Base-by-base conservation (phyloP, 768 basidiomycete species). In the Boletus pseudo-olivaceus region DNA sequence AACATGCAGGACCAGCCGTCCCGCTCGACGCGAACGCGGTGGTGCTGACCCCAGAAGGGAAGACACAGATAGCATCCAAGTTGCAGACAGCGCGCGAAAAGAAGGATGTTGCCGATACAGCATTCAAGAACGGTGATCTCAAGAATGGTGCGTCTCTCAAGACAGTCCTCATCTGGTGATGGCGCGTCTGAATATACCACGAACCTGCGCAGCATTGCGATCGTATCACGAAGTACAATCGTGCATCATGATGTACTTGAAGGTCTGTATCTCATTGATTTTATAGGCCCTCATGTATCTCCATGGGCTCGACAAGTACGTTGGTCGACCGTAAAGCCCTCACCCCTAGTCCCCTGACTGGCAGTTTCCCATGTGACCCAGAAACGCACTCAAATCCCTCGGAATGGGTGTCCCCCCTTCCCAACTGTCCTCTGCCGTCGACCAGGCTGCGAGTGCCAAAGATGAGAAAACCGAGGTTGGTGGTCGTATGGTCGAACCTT, bases 301-400 rank as follows among this genome's bases (percentile, higher is more conserved):
- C 14, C 73, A 82, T 40, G 90, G 90, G 20, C 69, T 93, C 45
- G 85, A 90, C 77, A 92, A 88, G 89, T 88, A 63, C 55, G 83
- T 69, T 39, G 44, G 32, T 37, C 44, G 41, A 8, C 32, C 35
- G n/a, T 41, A 30, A 20, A 26, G 19, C 44, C 15, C 26, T 47
- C 26, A 42, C 29, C 33, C 38, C 49, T 45, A 4, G 40, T 29
- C 43, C 43, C 43, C 39, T 60, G 14, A 63, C 37, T 11, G 51
- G 23, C 23, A 29, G 29, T n/a, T 37, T 51, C 9, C 49, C 39
- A 35, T 53, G 50, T 45, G 15, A 53, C 40, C 34, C 53, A 86
- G 84, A 65, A 82, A 78, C 54, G 82, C 82, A 1, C 68, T 84
- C 34, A 75, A 81, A 61, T 76, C 78, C 23, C 69, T 86, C 23